These are phyloP conservation scores for Jaapia argillacea DNA, from an alignment of 768 basidiomycete species.

Conservation along the genomic window DNA sequence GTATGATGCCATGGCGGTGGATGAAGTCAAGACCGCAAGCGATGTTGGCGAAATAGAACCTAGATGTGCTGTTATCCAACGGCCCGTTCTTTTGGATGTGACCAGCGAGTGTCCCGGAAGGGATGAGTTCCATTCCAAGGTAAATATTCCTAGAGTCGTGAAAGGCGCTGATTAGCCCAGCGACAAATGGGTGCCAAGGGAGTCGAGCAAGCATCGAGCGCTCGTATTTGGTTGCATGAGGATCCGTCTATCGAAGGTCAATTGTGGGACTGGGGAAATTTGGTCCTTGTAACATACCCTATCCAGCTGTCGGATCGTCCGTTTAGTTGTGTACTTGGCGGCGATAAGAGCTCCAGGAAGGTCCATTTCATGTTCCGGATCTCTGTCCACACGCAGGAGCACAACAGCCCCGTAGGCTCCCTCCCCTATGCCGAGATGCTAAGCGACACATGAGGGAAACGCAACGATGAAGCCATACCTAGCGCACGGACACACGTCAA, in stretches of 20 bases:
- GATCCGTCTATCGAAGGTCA: too few relatives aligned
- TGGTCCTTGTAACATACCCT: too few relatives aligned
- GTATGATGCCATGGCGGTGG: slow-evolving; percentile 31
- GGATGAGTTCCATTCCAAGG: slow-evolving; percentile 38
- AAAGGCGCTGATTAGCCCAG: slow-evolving; percentile 34
- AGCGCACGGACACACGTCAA: neutral
- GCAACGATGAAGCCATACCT: neutral
- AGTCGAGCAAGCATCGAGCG: slow-evolving; percentile 28
- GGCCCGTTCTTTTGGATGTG: slow-evolving; percentile 20
- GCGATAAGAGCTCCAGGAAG: neutral
- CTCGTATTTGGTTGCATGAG: slow-evolving; percentile 38
- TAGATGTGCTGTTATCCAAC: slow-evolving; percentile 21
- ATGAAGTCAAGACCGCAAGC: slow-evolving; percentile 39
- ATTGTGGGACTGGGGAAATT: too few relatives aligned
- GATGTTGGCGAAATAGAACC: slow-evolving; percentile 50
- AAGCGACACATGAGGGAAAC: neutral
- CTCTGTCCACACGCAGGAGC: neutral
- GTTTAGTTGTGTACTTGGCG: neutral
- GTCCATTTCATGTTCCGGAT: neutral
- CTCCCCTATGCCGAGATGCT: neutral
- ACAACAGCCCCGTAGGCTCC: neutral
- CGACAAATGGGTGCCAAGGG: slow-evolving; percentile 46
- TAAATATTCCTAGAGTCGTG: slow-evolving; percentile 39
- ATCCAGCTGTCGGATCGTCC: slow-evolving; percentile 11
- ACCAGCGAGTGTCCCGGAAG: slow-evolving; percentile 32